Conservation (phyloP, 139 green algal genomes). For the Edaphochlamys debaryana region DNA sequence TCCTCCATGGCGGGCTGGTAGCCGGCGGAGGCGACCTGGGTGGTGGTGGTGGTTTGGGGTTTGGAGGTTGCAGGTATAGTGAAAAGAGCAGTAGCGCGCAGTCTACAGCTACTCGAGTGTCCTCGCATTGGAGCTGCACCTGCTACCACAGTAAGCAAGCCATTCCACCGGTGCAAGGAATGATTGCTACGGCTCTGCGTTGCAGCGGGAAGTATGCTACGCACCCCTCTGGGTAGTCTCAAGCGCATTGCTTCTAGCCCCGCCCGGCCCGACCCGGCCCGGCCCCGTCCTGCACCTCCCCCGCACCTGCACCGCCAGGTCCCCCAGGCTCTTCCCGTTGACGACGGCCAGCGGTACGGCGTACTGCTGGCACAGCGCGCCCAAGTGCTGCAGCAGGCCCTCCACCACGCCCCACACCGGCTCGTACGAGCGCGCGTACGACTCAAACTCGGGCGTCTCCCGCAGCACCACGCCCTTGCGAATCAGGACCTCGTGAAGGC, state of each 20-base stretch:
- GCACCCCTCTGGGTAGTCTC: too few species aligned
- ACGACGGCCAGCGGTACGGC: constrained; percentile 65
- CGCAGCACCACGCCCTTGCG: constrained; percentile 54
- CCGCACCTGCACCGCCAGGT: constrained; percentile 39
- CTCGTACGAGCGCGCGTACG: constrained; percentile 60
- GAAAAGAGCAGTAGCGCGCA: too few species aligned
- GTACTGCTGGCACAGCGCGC: constrained; percentile 60
- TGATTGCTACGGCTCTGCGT: too few species aligned
- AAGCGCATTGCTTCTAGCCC: too few species aligned
- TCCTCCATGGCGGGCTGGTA: constrained; percentile 58
- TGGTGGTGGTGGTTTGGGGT: neutral
- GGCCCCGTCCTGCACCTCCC: neutral
- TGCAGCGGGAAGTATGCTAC: too few species aligned
- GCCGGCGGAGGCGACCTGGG: neutral
- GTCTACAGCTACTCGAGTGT: too few species aligned
- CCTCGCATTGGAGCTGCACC: too few species aligned
- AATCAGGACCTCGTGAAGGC: constrained; percentile 69
- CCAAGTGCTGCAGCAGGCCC: constrained; percentile 59
- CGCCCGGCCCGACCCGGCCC: too few species aligned
- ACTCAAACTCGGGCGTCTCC: constrained; percentile 69
- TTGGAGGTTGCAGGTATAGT: neutral
- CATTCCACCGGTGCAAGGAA: too few species aligned
- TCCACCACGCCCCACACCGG: constrained; percentile 55
- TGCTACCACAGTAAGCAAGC: too few species aligned
- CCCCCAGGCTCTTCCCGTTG: constrained; percentile 63